Percentiles rank a stretch among this genome's conserved stretches.
Conservation (phyloP, 176 grass and related monocot species). For the Pharus latifolius region DNA sequence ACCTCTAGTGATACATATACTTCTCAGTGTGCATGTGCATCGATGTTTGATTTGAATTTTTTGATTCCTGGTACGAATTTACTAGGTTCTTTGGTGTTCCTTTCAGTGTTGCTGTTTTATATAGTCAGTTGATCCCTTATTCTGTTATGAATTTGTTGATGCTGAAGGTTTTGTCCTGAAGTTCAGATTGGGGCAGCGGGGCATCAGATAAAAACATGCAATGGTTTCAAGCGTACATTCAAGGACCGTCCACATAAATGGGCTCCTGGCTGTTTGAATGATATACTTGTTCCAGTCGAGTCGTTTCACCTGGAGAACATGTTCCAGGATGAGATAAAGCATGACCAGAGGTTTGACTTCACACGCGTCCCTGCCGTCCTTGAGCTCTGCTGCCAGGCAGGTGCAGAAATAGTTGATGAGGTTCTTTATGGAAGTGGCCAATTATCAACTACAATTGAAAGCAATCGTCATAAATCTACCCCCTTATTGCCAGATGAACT, state of each 20-base stretch:
- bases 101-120: neutral
- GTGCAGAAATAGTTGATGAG: constrained; percentile 41
- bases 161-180: constrained; percentile 77
- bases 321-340: constrained; percentile 68
- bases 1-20: too few species aligned
- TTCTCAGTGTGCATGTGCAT: neutral
- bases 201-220: constrained; percentile 65
- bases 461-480: neutral
- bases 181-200: constrained; percentile 48
- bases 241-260: constrained; percentile 57
- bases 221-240: constrained; percentile 52
- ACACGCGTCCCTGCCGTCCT: constrained; percentile 55
- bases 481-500: constrained; percentile 18
- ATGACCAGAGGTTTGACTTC: constrained; percentile 77
- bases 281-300: constrained; percentile 63
- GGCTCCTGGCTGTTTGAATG: constrained; percentile 40
- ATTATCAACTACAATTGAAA: neutral
- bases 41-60: constrained; percentile 8
- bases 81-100: neutral
- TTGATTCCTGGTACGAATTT: neutral
- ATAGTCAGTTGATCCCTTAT: neutral
- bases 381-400: constrained; percentile 84
- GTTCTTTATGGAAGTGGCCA: neutral
- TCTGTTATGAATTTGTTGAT: neutral
- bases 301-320: constrained; percentile 56